phyloP scores from a whole-genome alignment of 2,329 filamentous ascomycete species.

The Botrytis porri region DNA sequence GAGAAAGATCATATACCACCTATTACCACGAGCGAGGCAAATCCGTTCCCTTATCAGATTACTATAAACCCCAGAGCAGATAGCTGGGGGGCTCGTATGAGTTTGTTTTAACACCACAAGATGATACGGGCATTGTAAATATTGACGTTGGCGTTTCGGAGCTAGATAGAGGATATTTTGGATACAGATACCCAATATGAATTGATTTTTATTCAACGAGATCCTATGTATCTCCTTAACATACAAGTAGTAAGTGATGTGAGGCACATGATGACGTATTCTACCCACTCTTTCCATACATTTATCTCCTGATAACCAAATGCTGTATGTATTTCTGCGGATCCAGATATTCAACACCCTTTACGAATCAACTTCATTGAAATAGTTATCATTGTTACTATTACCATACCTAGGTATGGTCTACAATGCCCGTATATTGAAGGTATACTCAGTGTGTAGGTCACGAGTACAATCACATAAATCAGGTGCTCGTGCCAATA shows the following conservation, averaged over 20 bases:
- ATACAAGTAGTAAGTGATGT: neutral
- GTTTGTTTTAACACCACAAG: constrained; percentile 46
- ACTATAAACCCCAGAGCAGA: constrained; percentile 79
- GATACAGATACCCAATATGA: constrained; percentile 34
- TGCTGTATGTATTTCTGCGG: neutral
- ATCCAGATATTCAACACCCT: neutral
- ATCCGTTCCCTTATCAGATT: constrained; percentile 95
- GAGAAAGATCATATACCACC: constrained; percentile 97
- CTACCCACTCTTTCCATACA: neutral
- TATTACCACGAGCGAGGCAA: constrained; percentile 86
- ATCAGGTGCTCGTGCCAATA: constrained; percentile 9
- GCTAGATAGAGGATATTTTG: constrained; percentile 28
- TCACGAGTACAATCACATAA: neutral
- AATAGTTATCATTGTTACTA: neutral
- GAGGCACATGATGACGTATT: neutral
- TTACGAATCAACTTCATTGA: neutral
- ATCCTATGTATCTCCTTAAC: neutral
- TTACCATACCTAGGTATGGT: neutral
- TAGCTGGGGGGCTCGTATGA: constrained; percentile 76
- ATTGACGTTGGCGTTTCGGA: constrained; percentile 19
- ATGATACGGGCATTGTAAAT: constrained; percentile 24
- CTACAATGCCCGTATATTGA: neutral
- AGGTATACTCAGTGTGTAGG: neutral
- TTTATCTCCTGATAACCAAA: neutral
- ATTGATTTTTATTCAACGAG: constrained; percentile 23